phyloP scores from a whole-genome alignment of 2,329 filamentous ascomycete species.

The Colletotrichum simmondsii region DNA sequence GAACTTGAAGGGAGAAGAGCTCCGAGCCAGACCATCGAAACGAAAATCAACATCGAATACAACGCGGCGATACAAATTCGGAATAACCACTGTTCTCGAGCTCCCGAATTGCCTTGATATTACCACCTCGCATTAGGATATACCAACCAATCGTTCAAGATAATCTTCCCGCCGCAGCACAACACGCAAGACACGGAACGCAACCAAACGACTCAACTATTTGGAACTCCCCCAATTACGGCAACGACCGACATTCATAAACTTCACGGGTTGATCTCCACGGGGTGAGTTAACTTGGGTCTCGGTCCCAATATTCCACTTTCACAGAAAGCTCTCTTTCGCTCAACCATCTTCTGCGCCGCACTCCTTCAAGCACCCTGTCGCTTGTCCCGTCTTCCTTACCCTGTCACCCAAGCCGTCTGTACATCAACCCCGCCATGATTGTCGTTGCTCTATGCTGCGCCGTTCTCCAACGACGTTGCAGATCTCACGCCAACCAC shows the following conservation, averaged over 20 bases:
- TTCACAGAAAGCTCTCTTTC: background rate
- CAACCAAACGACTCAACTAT: background rate
- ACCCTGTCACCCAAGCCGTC: conserved; percentile 36
- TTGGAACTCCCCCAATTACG: background rate
- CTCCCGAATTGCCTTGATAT: background rate
- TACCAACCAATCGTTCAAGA: background rate
- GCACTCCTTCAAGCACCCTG: conserved; percentile 45
- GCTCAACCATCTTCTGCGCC: conserved; percentile 26
- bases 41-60: background rate
- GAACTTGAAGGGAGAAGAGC: conserved; percentile 32
- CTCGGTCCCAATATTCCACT: background rate
- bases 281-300: conserved; percentile 9
- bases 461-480: conserved; percentile 48
- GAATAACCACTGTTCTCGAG: background rate
- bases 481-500: conserved; percentile 50
- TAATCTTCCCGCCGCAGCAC: background rate
- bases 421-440: conserved; percentile 50
- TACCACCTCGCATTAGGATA: background rate
- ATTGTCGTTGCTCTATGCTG: conserved; percentile 46
- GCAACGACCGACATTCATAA: background rate
- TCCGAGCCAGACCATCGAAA: background rate
- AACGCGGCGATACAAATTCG: background rate
- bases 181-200: background rate
- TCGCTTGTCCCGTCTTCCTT: conserved; percentile 36
- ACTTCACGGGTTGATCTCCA: background rate